Evolutionary conservation across 2,329 filamentous ascomycete species (phyloP), one percentile per base, ranked within the genome.

Genomic region (Diaporthe eres): DNA sequence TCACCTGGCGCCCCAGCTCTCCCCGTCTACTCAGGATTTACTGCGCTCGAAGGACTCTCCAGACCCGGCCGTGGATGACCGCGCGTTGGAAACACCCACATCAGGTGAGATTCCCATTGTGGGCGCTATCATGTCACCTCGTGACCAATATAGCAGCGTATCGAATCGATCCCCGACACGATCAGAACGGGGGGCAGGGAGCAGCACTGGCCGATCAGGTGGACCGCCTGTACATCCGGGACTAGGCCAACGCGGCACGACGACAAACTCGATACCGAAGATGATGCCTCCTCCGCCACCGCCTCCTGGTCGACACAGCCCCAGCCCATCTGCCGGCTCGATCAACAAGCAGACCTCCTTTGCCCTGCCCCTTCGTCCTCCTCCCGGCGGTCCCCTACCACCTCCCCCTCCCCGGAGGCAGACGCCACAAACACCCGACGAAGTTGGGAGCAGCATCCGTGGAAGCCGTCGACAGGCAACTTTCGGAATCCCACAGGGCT

Each of bases 1-100:
- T 39, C 96, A 98, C 83, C 90, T 98, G 51, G 94, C 93, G 22
- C 95, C 95, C 47, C 93, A 94, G 81, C 88, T 94, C 57, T 94
- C 94, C 15, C 95, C 95, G 1, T 91, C 94, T 12, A 95, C 94
- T 1, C 92, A 94, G 81, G 93, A 95, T 15, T 89, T 96, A 47
- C 89, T 95, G 65, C 91, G 93, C 76, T 90, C 90, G 37, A 88
- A 85, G 79, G 91, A 92, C 79, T 92, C 91, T 15, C 90, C 91
- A 9, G 90, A 86, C 76, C 76, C 84, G 80, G 82, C 87, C 68
- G 85, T 87, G 67, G 85, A 86, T 63, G 87, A 87, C 73, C 85
- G 86, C 74, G 85, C 87, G 65, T 84, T 88, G 74, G 86, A 86
- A 77, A 94, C 92, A 25, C 92, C 93, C 44, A 94, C 92, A 15